These are phyloP conservation scores for Suillus variegatus DNA, from an alignment of 768 basidiomycete genomes.

Conservation along the genomic window DNA sequence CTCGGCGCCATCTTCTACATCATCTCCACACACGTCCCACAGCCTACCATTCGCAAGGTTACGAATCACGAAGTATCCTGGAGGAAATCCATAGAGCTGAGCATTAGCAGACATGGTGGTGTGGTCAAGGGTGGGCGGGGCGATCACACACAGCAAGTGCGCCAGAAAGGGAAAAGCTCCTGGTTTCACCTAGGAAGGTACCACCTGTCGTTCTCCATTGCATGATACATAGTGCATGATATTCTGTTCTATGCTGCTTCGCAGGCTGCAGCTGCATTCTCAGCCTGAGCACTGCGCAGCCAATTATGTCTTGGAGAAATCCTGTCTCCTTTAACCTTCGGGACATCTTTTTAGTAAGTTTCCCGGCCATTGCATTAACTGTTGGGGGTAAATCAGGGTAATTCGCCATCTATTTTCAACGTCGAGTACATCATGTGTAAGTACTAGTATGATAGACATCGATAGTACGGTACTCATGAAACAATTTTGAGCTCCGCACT, in stretches of 20 bases:
- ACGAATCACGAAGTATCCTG: slow-evolving; percentile 43
- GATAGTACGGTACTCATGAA: too few species aligned
- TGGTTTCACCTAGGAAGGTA: neutral
- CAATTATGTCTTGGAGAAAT: neutral
- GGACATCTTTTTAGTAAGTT: neutral
- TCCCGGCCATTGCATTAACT: neutral
- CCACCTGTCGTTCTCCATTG: neutral
- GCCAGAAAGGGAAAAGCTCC: slow-evolving; percentile 7
- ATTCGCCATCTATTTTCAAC: neutral
- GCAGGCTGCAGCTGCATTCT: neutral
- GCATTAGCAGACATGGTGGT: slow-evolving; percentile 19
- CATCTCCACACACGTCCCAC: slow-evolving; percentile 36
- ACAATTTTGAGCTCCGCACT: too few species aligned
- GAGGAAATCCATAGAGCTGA: slow-evolving; percentile 35
- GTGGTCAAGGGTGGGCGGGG: neutral
- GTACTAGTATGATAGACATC: too few species aligned
- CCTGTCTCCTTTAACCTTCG: neutral
- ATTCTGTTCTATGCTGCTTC: neutral
- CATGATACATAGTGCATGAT: neutral
- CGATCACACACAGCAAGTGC: neutral
- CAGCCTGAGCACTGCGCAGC: neutral
- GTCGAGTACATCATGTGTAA: too few species aligned
- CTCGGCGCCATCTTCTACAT: slow-evolving; percentile 40
- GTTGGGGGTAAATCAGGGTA: neutral
- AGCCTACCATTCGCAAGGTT: slow-evolving; percentile 36